Base-by-base conservation (phyloP, 257 asterid species). In the Forsythia suspensa region DNA sequence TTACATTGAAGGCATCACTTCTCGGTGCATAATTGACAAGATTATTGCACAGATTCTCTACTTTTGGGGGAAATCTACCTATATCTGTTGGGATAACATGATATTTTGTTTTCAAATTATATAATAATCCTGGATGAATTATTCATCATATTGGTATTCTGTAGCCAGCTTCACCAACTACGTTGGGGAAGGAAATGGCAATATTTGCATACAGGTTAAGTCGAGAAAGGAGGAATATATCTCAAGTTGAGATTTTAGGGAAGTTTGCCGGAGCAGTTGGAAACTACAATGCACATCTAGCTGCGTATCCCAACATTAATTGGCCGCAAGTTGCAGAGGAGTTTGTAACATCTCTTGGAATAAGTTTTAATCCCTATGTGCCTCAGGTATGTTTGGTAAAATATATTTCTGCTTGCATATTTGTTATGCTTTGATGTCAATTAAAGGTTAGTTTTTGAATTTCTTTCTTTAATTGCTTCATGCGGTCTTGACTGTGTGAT, bases 201-300 rank as follows among this genome's bases (percentile, higher is more conserved):
- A 85, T 83, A 63, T 85, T 88, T 52, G 88, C 88, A 3, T 83
- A 81, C 75, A 77, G 91, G 79, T 82, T 88, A 75, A 80, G 73
- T 61, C 65, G 65, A 10, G 83, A 85, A 82, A 84, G 87, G 57
- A 61, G 3, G 68, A 82, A 83, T 24, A 75, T 88, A 42, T 83
- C 85, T 41, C 59, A 83, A 75, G 70, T 78, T 70, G 72, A 85
- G 78, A 82, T 88, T 72, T 80, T 84, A 5, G 91, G 91, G 80
- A 88, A 88, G 80, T 83, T 88, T 71, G 89, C 89, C 73, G 91
- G 91, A 48, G 91, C 91, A 36, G 91, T 88, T 65, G 91, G 91
- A 43, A 88, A 88, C 80, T 88, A 88, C 71, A 88, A 85, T 82
- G 91, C 91, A 75, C 91, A 88, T 82, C 5, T 84, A 37, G 84